Conservation (phyloP, 768 basidiomycete species). For the Lactarius trivialis region DNA sequence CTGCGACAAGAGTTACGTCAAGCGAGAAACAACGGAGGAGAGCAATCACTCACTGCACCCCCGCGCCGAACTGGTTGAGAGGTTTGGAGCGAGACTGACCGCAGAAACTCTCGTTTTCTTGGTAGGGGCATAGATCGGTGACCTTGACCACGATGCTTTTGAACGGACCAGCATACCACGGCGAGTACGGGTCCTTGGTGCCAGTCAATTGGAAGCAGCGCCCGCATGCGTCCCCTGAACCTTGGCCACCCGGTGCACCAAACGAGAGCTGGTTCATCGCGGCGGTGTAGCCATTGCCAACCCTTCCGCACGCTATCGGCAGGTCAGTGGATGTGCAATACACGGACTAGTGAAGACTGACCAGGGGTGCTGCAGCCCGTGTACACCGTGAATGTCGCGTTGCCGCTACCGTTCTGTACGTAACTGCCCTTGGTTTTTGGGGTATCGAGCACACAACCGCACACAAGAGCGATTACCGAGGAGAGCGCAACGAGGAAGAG, state of each 20-base stretch:
- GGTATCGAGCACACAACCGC: neutral
- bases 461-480: neutral
- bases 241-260: constrained; percentile 42
- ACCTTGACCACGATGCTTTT: constrained; percentile 49
- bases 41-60: constrained; percentile 41
- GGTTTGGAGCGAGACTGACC: constrained; percentile 44
- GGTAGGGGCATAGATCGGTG: constrained; percentile 40
- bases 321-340: neutral
- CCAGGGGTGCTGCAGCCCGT: constrained; percentile 45
- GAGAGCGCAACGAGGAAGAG: neutral
- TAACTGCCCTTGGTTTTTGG: constrained; percentile 39
- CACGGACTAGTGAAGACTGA: constrained; percentile 22
- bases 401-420: constrained; percentile 45
- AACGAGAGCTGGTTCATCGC: constrained; percentile 54
- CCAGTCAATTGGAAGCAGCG: constrained; percentile 55
- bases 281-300: constrained; percentile 45
- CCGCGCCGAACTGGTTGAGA: constrained; percentile 28
- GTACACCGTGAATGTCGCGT: constrained; percentile 52
- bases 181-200: constrained; percentile 47
- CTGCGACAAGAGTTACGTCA: constrained; percentile 27
- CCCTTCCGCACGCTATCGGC: constrained; percentile 43
- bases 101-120: constrained; percentile 48
- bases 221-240: constrained; percentile 57
- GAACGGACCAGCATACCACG: constrained; percentile 45
- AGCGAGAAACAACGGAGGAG: neutral